A percentile compares a stretch with the other conserved stretches of the same genome.
Evolutionary conservation across 768 basidiomycete species (phyloP).

Genomic region (Leucosporidium yakuticum): DNA sequence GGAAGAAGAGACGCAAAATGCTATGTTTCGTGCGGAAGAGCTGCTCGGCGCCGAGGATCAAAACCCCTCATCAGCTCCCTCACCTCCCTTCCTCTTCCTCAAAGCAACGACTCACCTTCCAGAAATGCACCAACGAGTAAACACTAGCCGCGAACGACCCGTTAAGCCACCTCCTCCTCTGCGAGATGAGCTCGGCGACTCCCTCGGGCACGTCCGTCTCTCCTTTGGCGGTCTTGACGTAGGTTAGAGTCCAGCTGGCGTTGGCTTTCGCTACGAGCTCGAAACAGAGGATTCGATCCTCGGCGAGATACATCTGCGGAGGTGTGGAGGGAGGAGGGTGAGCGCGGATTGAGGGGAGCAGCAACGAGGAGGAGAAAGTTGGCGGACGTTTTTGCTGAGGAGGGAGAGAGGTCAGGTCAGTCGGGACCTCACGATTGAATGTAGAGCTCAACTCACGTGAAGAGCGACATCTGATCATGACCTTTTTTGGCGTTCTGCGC

Average conservation of each 20-base stretch:
- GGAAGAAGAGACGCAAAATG: slow-evolving; percentile 88
- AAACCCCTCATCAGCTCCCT: too few species aligned
- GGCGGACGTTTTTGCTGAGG: not conserved
- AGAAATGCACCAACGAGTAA: slow-evolving; percentile 62
- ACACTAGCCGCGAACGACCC: slow-evolving; percentile 33
- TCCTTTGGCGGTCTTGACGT: slow-evolving; percentile 75
- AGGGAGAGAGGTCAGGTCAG: not conserved
- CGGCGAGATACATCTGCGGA: slow-evolving; percentile 53
- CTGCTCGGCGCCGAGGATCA: too few species aligned
- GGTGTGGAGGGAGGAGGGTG: too few species aligned
- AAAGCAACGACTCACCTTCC: not conserved
- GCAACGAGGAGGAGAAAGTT: too few species aligned
- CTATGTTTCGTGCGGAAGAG: slow-evolving; percentile 72
- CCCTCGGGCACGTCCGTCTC: slow-evolving; percentile 33
- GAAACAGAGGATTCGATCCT: slow-evolving; percentile 94
- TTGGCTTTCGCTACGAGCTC: slow-evolving; percentile 84
- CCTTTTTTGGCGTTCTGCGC: not conserved
- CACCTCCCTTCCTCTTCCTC: too few species aligned
- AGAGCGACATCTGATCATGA: slow-evolving; percentile 51
- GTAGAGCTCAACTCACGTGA: not conserved
- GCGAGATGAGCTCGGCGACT: slow-evolving; percentile 84
- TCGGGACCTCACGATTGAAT: not conserved
- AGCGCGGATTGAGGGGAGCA: too few species aligned
- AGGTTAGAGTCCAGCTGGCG: slow-evolving; percentile 76
- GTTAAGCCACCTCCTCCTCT: slow-evolving; percentile 76